Evolutionary conservation across 495 filamentous ascomycete species (phyloP), one percentile per base, ranked within the genome.

Genomic region (Wilcoxina mikolae): DNA sequence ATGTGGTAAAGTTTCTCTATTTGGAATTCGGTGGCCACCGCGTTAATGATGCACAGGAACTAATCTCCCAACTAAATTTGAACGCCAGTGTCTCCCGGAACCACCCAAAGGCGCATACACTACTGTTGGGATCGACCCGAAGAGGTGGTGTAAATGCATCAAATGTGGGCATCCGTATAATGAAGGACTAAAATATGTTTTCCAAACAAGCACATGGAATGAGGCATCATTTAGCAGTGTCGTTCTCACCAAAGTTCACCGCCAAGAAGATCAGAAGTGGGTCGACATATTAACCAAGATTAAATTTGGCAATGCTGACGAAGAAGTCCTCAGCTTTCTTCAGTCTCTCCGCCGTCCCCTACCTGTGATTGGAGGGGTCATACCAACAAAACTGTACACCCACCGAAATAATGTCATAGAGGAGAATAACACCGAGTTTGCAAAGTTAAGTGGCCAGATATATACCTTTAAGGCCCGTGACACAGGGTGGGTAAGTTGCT

Each of bases 181-280:
- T 23, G 64, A 66, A 22, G 60, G 20, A 20, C 1, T 64, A 3
- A 50, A 33, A 53, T 66, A 60, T 28, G 59, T 55, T 26, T 66
- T 66, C 20, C 64, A 66, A 39, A 66, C 64, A 42, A 23, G 38
- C 17, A 54, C 56, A 22, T 66, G 64, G 64, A 49, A 26, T 17
- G 42, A 56, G 31, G 56, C 58, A 12, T 29, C 31, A 3, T 66
- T 66, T 23, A 42, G 33, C 3, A 43, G 27, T 9, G 27, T 60
- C 11, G 1, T 55, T 11, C 23, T 66, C 9, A 44, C n/a, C 20
- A 10, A 58, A 27, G 64, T 66, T 22, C 53, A 29, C 25, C 64
- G 64, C 23, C 64, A 66, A 27, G 38, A 4, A 10, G 57, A 66
- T 51, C 0, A 52, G 43, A 1, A 26, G 3, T 66, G 64, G 64